These are phyloP conservation scores for Dysphania ambrosioides DNA, from an alignment of 148 eudicot species.

Conservation along the genomic window DNA sequence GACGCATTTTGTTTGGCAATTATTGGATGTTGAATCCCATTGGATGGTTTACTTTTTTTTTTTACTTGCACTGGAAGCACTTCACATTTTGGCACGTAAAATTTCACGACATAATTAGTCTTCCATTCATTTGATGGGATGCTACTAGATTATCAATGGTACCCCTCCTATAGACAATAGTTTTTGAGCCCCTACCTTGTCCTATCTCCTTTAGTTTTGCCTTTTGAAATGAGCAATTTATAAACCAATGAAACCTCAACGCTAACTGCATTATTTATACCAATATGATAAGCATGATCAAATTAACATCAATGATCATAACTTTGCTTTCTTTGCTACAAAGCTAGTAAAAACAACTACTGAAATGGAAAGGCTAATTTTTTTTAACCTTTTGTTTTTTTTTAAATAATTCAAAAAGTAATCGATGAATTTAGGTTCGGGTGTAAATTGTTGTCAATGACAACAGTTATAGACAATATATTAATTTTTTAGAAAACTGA, in stretches of 20 bases:
- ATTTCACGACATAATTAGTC: background rate
- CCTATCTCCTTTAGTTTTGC: conserved; percentile 1
- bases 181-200: background rate
- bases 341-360: too few relatives aligned
- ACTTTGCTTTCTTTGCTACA: conserved; percentile 5
- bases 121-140: background rate
- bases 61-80: background rate
- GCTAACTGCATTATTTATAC: background rate
- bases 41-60: background rate
- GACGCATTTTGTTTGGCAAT: background rate
- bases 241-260: conserved; percentile 6
- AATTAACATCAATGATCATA: background rate
- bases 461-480: too few relatives aligned
- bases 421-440: too few relatives aligned
- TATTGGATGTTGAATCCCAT: background rate
- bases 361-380: too few relatives aligned
- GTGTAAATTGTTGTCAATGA: too few relatives aligned
- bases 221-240: background rate
- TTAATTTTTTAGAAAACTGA: too few relatives aligned
- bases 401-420: too few relatives aligned
- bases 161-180: background rate
- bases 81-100: background rate
- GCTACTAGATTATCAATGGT: background rate
- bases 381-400: too few relatives aligned
- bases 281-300: conserved; percentile 18